Percentiles rank a stretch among this genome's conserved stretches.
Evolutionary conservation across 1,284 basidiomycete species (phyloP).

Genomic region (Ustanciosporium gigantosporum): DNA sequence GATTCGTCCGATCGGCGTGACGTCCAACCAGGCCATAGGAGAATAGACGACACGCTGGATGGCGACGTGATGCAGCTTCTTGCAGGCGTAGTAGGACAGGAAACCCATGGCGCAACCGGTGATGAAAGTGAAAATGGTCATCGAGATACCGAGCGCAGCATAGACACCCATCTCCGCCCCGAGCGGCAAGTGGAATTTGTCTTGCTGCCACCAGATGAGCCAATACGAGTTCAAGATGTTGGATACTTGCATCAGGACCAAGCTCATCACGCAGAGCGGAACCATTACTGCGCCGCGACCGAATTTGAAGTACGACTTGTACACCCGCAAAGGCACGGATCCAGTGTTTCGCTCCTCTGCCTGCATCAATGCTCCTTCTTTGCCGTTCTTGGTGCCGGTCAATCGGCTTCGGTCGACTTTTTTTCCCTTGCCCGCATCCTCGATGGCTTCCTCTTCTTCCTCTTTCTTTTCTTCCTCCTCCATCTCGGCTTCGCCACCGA

Average conservation of each 20-base stretch:
- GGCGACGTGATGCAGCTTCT: slow-evolving; percentile 69
- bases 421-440: slow-evolving; percentile 26
- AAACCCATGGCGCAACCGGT: slow-evolving; percentile 69
- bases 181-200: slow-evolving; percentile 64
- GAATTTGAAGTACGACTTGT: slow-evolving; percentile 71
- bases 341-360: slow-evolving; percentile 59
- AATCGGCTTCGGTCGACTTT: slow-evolving; percentile 16
- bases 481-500: slow-evolving; percentile 58
- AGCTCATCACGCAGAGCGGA: slow-evolving; percentile 68
- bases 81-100: slow-evolving; percentile 70
- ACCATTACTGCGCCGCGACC: slow-evolving; percentile 68
- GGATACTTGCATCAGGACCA: slow-evolving; percentile 71
- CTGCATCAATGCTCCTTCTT: slow-evolving; percentile 45
- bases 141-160: slow-evolving; percentile 69
- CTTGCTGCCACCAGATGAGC: slow-evolving; percentile 65
- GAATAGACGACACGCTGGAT: slow-evolving; percentile 68
- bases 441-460: slow-evolving; percentile 39
- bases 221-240: slow-evolving; percentile 63
- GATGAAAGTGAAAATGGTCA: slow-evolving; percentile 70
- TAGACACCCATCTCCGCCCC: slow-evolving; percentile 76
- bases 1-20: slow-evolving; percentile 80
- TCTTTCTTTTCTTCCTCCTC: slow-evolving; percentile 46
- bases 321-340: slow-evolving; percentile 65
- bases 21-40: slow-evolving; percentile 78
- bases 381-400: slow-evolving; percentile 25